These are phyloP conservation scores for Escovopsis sp. DNA, from an alignment of 2,329 filamentous ascomycete genomes.

Conservation along the genomic window DNA sequence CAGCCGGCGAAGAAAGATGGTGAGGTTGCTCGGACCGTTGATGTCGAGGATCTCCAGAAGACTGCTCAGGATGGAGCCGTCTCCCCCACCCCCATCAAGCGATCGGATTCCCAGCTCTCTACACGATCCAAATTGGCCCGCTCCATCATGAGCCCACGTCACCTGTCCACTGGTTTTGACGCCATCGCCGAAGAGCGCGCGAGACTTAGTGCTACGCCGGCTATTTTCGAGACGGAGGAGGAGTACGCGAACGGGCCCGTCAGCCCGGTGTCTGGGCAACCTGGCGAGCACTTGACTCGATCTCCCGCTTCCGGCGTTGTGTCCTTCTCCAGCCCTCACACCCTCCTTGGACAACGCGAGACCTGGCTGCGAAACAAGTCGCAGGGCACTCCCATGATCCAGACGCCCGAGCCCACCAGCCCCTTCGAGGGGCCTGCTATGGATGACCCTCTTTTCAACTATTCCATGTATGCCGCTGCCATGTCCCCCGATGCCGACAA, in stretches of 20 bases:
- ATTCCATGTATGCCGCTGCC: constrained; percentile 16
- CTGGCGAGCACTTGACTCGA: constrained; percentile 11
- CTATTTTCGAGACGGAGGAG: constrained; percentile 10
- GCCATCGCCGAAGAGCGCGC: constrained; percentile 31
- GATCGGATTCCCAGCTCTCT: constrained; percentile 17
- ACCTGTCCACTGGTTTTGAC: constrained; percentile 17
- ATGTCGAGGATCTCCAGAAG: constrained; percentile 50
- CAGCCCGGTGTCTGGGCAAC: constrained; percentile 9
- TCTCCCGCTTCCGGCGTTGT: constrained; percentile 29
- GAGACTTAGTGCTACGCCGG: constrained; percentile 1
- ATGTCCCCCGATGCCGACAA: constrained; percentile 43
- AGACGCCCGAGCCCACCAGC: constrained; percentile 12
- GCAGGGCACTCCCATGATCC: constrained; percentile 23
- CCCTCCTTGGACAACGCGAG: constrained; percentile 41
- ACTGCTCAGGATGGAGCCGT: constrained; percentile 39
- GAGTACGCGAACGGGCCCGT: constrained; percentile 5
- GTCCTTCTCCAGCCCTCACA: constrained; percentile 38
- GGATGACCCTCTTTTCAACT: constrained; percentile 28
- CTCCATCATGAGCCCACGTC: no score
- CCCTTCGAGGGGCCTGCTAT: constrained; percentile 13
- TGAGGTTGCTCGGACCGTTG: constrained; percentile 46
- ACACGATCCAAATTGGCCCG: no score
- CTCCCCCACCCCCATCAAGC: constrained; percentile 11
- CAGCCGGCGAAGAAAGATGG: constrained; percentile 8
- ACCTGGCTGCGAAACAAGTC: constrained; percentile 38